Evolutionary conservation across 2,329 filamentous ascomycete genomes (phyloP).

Genomic region (Penicillium sp.): DNA sequence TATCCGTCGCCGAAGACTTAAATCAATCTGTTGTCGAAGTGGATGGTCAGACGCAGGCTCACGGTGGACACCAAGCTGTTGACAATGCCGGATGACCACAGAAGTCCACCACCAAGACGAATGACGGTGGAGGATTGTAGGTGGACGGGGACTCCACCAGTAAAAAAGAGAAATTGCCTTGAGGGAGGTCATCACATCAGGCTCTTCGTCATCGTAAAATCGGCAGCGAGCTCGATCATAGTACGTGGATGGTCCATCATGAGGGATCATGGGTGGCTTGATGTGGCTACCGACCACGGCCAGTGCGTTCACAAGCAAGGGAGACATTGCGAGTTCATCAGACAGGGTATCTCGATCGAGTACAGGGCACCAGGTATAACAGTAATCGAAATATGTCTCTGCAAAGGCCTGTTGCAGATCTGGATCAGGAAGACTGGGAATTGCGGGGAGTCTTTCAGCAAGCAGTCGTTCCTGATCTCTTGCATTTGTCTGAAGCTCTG

Average conservation of each 20-base stretch:
- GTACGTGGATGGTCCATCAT: conserved; percentile 44
- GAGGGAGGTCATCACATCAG: conserved; percentile 41
- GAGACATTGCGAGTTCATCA: conserved; percentile 32
- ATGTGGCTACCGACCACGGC: conserved; percentile 48
- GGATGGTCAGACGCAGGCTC: conserved; percentile 35
- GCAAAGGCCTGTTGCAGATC: conserved; percentile 47
- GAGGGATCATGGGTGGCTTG: conserved; percentile 47
- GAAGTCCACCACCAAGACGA: conserved; percentile 54
- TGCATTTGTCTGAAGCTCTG: conserved; percentile 20
- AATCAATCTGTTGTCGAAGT: conserved; percentile 21
- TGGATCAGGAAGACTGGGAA: conserved; percentile 17
- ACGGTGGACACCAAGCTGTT: conserved; percentile 51
- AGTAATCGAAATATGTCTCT: conserved; percentile 51
- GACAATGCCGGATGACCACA: conserved; percentile 49
- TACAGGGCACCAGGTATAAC: conserved; percentile 50
- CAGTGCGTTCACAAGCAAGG: conserved; percentile 34
- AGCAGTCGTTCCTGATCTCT: conserved; percentile 18
- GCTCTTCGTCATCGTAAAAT: conserved; percentile 49
- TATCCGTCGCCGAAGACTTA: conserved; percentile 42
- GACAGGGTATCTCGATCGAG: conserved; percentile 38
- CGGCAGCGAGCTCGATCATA: conserved; percentile 47
- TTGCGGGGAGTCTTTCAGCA: conserved; percentile 13
- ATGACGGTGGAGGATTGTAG: conserved; percentile 45
- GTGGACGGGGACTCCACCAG: conserved; percentile 49
- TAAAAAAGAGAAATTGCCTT: conserved; percentile 49